Evolutionary conservation across 108 stramenopile species (phyloP), one percentile per base, ranked within the genome.

Genomic region (Aurantiochytrium sp.): DNA sequence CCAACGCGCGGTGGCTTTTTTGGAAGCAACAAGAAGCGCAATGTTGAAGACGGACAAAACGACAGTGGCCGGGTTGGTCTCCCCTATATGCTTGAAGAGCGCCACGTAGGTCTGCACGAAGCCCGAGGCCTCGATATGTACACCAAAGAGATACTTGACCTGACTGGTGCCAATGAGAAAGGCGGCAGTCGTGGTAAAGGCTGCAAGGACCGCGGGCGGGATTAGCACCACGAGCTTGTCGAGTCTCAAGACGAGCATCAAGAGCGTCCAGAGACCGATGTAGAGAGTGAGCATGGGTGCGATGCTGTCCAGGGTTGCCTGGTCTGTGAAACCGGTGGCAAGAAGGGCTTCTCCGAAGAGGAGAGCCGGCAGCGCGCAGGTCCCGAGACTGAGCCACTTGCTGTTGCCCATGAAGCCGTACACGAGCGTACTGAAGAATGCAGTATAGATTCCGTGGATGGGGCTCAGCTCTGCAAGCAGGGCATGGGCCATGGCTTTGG

Each of bases 61-160:
- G 12, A 83, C 19, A 16, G 76, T 83, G n/a, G 51, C 76, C 76
- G 25, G 28, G 5, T 83, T 83, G n/a, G 76, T 83, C 51, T 83
- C 76, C 16, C 49, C 51, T 12, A 83, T 83, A 45, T 83, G 76
- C 45, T 47, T 53, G 51, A 83, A 83, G 23, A 83, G 49, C 51
- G 45, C 49, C n/a, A 83, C 76, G 51, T 83, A 83, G 51, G 76
- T 83, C 51, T 83, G 76, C 6, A 83, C 76, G 23, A 83, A 83
- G 28, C 76, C 76, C 19, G 45, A 47, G n/a, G 76, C 76, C n/a
- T 83, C 76, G 28, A 83, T 53, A 35, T 83, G 76, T 6, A 83
- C 45, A 18, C 76, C 76, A 83, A 83, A 83, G 25, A 83, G 76
- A 23, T 83, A 83, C 51, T 83, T 83, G n/a, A 83, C 76, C 51